Evolutionary conservation across 1,139 yeast species (phyloP).

Genomic region (Debaryomyces nepalensis): DNA sequence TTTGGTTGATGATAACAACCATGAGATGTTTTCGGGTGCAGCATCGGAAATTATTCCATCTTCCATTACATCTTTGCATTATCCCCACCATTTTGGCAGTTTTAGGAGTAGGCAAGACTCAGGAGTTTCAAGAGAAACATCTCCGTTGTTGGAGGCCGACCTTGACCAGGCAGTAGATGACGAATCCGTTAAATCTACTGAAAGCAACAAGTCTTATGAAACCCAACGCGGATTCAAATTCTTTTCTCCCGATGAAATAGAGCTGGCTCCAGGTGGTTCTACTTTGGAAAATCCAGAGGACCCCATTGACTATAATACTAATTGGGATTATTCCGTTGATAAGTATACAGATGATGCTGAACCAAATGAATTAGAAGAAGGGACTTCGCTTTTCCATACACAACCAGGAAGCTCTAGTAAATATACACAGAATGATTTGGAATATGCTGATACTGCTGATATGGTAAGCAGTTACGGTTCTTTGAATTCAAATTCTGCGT

Average conservation of each 20-base stretch:
- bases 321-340: conserved; percentile 63
- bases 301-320: conserved; percentile 65
- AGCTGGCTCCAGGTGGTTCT: conserved; percentile 85
- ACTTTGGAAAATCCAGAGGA: conserved; percentile 66
- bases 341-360: conserved; percentile 42
- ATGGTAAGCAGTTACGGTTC: conserved; percentile 38
- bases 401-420: conserved; percentile 4
- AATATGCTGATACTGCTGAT: conserved; percentile 26
- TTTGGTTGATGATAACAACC: conserved; percentile 51
- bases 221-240: conserved; percentile 63
- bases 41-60: conserved; percentile 89
- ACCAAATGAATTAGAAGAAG: conserved; percentile 15
- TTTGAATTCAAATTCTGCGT: conserved; percentile 18
- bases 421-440: conserved; percentile 2
- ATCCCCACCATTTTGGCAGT: conserved; percentile 55
- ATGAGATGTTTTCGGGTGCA: conserved; percentile 89
- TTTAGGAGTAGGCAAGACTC: conserved; percentile 34
- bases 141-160: conserved; percentile 41
- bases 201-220: conserved; percentile 36
- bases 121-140: conserved; percentile 37
- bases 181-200: conserved; percentile 36
- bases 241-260: conserved; percentile 82
- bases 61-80: conserved; percentile 87
- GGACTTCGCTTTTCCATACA: conserved; percentile 4
- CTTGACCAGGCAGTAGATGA: conserved; percentile 22